Conservation (phyloP, 352 stramenopile species). For the Blastocystis sp. region DNA sequence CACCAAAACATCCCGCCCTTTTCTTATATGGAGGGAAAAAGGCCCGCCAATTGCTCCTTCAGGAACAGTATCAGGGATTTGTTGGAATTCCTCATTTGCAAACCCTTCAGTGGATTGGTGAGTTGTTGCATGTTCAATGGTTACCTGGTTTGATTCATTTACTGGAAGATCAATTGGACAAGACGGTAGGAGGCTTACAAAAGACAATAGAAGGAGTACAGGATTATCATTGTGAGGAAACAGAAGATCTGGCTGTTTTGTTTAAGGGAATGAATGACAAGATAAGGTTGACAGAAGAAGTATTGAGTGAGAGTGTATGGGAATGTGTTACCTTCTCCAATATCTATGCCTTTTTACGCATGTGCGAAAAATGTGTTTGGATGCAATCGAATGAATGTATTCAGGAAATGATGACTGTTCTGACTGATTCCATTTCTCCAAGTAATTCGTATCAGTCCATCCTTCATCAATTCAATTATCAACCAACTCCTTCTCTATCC, state of each 20-base stretch:
- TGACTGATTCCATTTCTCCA: neutral
- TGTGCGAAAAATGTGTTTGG: neutral
- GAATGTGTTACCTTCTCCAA: neutral
- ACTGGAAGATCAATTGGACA: neutral
- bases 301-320: neutral
- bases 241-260: neutral
- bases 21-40: neutral
- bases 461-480: neutral
- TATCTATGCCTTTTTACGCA: neutral
- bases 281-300: neutral
- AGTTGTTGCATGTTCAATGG: slow-evolving; percentile 2
- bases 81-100: neutral
- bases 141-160: neutral
- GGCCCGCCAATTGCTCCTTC: neutral
- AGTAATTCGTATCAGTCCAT: neutral
- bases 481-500: neutral
- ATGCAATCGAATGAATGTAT: neutral
- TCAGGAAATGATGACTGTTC: neutral
- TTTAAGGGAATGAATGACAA: neutral
- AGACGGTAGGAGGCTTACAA: neutral
- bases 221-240: neutral
- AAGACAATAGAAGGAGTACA: neutral
- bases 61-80: neutral
- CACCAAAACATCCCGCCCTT: neutral
- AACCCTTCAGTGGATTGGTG: neutral